phyloP scores from a whole-genome alignment of 805 yeast genomes.

The Cyberlindnera mycetangii region DNA sequence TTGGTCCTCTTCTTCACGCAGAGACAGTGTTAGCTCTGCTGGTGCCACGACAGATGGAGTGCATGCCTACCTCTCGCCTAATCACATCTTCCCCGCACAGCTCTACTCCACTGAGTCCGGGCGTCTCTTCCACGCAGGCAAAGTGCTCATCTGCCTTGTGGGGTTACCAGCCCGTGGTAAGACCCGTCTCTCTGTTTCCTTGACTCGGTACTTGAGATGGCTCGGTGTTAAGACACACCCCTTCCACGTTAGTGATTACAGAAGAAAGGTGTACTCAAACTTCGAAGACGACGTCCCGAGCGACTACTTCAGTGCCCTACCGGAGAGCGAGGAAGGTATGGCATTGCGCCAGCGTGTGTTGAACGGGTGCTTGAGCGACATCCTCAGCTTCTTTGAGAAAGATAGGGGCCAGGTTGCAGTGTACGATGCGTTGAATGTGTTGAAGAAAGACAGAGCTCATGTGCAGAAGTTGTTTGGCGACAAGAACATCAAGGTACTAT shows the following conservation, averaged over 20 bases:
- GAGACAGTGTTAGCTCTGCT: slow-evolving; percentile 15
- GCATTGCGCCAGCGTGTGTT: slow-evolving; percentile 56
- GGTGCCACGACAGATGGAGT: slow-evolving; percentile 50
- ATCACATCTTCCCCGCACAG: slow-evolving; percentile 86
- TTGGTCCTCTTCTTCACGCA: slow-evolving; percentile 37
- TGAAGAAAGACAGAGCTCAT: slow-evolving; percentile 60
- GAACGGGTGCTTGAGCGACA: slow-evolving; percentile 64
- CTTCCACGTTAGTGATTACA: slow-evolving; percentile 89
- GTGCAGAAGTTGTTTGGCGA: slow-evolving; percentile 52
- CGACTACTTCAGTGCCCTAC: slow-evolving; percentile 63
- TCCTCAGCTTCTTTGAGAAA: slow-evolving; percentile 63
- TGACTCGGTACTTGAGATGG: slow-evolving; percentile 93
- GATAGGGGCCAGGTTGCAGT: slow-evolving; percentile 93
- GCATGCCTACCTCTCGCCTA: slow-evolving; percentile 58
- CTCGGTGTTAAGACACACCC: slow-evolving; percentile 90
- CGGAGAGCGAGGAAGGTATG: slow-evolving; percentile 45
- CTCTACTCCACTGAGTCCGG: slow-evolving; percentile 91
- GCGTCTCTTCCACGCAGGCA: slow-evolving; percentile 91
- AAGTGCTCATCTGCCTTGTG: slow-evolving; percentile 79
- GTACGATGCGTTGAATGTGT: slow-evolving; percentile 91
- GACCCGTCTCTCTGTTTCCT: slow-evolving; percentile 86
- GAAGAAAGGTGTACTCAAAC: slow-evolving; percentile 46
- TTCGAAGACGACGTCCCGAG: slow-evolving; percentile 51
- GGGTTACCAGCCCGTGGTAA: slow-evolving; percentile 97
- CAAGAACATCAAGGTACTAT: slow-evolving; percentile 70